Evolutionary conservation across 306 rosid species (phyloP).

Genomic region (Vicia villosa): DNA sequence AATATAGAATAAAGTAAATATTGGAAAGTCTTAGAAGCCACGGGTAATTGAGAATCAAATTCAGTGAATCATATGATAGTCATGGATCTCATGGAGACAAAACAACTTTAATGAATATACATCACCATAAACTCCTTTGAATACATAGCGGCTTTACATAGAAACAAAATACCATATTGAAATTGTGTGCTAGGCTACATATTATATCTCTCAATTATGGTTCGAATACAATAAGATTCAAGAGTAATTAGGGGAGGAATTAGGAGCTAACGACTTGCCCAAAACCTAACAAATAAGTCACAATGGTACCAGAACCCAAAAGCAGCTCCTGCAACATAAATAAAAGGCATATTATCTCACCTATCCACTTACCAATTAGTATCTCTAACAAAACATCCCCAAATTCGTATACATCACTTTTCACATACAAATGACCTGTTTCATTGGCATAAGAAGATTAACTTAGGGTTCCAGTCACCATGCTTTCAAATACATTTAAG

Average conservation of each 20-base stretch:
- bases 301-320: no score
- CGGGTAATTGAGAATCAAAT: conserved; percentile 7
- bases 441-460: conserved; percentile 9
- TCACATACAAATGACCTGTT: conserved; percentile 73
- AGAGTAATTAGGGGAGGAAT: conserved; percentile 3
- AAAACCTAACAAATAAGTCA: conserved; percentile 6
- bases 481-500: conserved; percentile 6
- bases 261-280: conserved; percentile 25
- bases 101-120: no score
- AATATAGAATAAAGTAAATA: not conserved
- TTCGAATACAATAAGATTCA: conserved; percentile 12
- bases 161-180: not conserved
- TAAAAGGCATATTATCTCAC: conserved; percentile 46
- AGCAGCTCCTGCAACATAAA: no score
- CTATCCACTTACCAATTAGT: conserved; percentile 60
- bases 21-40: conserved; percentile 1
- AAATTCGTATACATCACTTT: conserved; percentile 85
- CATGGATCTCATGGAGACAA: no score
- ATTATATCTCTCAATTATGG: conserved; percentile 16
- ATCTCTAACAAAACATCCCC: conserved; percentile 84
- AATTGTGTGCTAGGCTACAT: conserved; percentile 8
- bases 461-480: conserved; percentile 1
- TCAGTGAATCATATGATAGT: no score
- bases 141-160: not conserved
- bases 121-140: conserved; percentile 27